A percentile compares a stretch with the other conserved stretches of the same genome.
phyloP scores from a whole-genome alignment of 2,329 filamentous ascomycete genomes.

The Gnomoniopsis sp. region DNA sequence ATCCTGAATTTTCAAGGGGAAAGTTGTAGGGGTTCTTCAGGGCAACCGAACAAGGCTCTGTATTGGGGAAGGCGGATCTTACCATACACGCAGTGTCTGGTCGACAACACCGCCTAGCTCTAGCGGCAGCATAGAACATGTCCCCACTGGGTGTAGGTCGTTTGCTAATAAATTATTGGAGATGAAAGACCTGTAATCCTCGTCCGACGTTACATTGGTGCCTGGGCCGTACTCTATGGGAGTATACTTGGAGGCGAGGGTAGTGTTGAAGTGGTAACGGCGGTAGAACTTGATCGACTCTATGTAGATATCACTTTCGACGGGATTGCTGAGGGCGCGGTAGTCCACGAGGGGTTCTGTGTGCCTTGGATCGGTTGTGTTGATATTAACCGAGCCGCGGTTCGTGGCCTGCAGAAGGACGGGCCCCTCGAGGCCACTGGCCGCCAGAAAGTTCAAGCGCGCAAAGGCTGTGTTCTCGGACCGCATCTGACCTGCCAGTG shows the following conservation, averaged over 20 bases:
- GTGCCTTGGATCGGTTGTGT: constrained; percentile 33
- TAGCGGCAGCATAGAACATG: constrained; percentile 37
- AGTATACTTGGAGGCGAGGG: constrained; percentile 27
- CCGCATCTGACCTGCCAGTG: constrained; percentile 31
- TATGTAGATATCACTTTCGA: constrained; percentile 34
- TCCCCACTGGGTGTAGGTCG: constrained; percentile 36
- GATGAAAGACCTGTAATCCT: constrained; percentile 27
- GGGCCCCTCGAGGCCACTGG: constrained; percentile 2
- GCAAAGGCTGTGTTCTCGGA: constrained; percentile 32
- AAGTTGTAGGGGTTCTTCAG: too few relatives aligned
- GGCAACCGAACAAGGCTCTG: too few relatives aligned
- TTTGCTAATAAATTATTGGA: constrained; percentile 19
- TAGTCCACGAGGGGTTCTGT: constrained; percentile 36
- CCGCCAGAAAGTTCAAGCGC: constrained; percentile 21
- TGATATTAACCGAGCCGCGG: constrained; percentile 35
- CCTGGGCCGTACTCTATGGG: constrained; percentile 33
- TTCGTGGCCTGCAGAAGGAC: constrained; percentile 23
- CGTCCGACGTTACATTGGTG: constrained; percentile 28
- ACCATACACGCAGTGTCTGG: constrained; percentile 33
- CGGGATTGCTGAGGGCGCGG: constrained; percentile 34
- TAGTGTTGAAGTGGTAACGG: constrained; percentile 34
- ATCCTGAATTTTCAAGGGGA: too few relatives aligned
- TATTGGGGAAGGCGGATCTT: too few relatives aligned
- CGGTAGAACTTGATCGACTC: constrained; percentile 35
- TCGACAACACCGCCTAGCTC: constrained; percentile 39